Evolutionary conservation across 371 early-diverging fungal species (phyloP).

Genomic region (Quaeritorhiza haematococci): DNA sequence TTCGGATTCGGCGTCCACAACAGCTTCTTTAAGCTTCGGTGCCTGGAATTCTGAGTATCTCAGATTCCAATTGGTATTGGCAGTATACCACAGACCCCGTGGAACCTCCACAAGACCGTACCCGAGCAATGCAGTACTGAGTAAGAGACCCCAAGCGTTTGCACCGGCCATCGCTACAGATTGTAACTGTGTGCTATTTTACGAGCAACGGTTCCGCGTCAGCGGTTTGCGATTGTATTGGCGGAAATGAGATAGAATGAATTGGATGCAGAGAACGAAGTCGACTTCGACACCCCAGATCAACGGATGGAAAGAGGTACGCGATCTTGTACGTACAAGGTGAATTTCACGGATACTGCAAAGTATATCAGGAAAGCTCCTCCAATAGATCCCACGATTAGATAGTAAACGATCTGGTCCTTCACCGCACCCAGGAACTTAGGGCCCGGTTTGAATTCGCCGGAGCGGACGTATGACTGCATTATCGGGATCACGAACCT

Average conservation of each 20-base stretch:
- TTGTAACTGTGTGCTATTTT: slow-evolving; percentile 47
- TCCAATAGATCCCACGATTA: slow-evolving; percentile 55
- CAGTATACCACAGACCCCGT: slow-evolving; percentile 72
- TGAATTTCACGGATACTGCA: slow-evolving; percentile 52
- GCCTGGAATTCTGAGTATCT: slow-evolving; percentile 64
- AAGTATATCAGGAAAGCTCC: slow-evolving; percentile 58
- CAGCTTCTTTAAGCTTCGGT: slow-evolving; percentile 67
- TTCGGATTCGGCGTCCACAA: slow-evolving; percentile 68
- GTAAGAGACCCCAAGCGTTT: slow-evolving; percentile 88
- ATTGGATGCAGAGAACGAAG: background rate
- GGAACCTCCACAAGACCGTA: slow-evolving; percentile 89
- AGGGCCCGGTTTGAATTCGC: slow-evolving; percentile 66
- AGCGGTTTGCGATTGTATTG: no score
- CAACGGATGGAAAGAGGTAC: background rate
- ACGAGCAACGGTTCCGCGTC: background rate
- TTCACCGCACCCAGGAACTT: slow-evolving; percentile 64
- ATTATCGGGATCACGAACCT: slow-evolving; percentile 81
- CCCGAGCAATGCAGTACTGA: slow-evolving; percentile 83
- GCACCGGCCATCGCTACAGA: slow-evolving; percentile 85
- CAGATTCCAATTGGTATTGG: slow-evolving; percentile 51
- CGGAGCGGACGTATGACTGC: slow-evolving; percentile 79
- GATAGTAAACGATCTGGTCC: slow-evolving; percentile 77
- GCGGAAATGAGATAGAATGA: background rate
- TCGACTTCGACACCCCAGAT: slow-evolving; percentile 1
- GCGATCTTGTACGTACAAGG: slow-evolving; percentile 8